These are phyloP conservation scores for Apiotrichum veenhuisii DNA, from an alignment of 1,284 basidiomycete species.

Conservation along the genomic window DNA sequence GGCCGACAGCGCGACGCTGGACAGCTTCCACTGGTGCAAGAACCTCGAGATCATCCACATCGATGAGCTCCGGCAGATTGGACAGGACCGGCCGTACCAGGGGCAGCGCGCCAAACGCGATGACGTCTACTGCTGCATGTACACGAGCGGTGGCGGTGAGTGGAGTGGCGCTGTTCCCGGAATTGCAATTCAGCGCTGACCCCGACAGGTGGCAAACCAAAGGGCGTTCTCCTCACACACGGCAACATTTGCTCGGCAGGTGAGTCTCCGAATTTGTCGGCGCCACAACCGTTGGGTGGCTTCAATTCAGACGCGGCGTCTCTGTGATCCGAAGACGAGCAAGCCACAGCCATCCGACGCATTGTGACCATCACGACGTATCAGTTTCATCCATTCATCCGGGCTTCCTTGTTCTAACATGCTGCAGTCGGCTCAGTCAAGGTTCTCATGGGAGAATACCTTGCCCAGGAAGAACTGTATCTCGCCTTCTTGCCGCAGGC, in stretches of 20 bases:
- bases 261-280: conserved; percentile 23
- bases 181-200: neutral
- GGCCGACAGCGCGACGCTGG: conserved; percentile 57
- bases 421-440: neutral
- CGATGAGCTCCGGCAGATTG: conserved; percentile 65
- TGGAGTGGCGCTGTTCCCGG: neutral
- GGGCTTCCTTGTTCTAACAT: neutral
- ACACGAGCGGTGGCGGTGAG: conserved; percentile 69
- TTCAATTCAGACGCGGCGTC: no score
- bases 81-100: conserved; percentile 57
- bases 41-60: conserved; percentile 61
- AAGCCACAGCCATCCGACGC: no score
- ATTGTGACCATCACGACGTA: no score
- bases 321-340: no score
- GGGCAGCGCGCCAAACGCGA: conserved; percentile 59
- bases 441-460: conserved; percentile 1
- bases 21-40: conserved; percentile 54
- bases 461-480: conserved; percentile 54
- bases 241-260: conserved; percentile 73
- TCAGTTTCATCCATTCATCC: no score
- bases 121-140: conserved; percentile 86
- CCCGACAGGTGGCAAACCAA: conserved; percentile 73
- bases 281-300: no score
- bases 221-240: conserved; percentile 86
- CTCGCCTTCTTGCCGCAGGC: conserved; percentile 86